Evolutionary conservation across 371 early-diverging fungal genomes (phyloP), one percentile per base, ranked within the genome.

Genomic region (Dichotomocladium elegans): DNA sequence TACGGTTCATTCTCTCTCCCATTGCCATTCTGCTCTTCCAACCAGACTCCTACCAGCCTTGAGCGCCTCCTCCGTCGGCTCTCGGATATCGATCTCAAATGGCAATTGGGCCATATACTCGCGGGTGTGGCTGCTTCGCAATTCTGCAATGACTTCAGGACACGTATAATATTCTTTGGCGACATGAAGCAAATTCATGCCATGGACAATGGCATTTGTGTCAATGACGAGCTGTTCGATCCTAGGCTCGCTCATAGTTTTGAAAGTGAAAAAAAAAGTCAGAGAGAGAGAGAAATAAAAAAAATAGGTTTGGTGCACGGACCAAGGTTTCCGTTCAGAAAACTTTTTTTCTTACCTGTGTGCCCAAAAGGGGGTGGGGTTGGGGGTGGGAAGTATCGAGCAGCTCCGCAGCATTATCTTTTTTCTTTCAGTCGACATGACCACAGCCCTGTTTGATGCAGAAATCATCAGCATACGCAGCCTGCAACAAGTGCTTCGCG

Each of bases 61-160:
- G 49, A 95, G 66, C 21, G 92, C 82, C 51, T 91, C 88, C 24
- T 88, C 89, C 19, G 83, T 79, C 10, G 96, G 96, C 19, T 70
- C 66, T 47, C 84, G 63, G 37, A 83, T 60, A 55, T 81, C 54
- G 24, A 93, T 63, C 44, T 88, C 86, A 59, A 90, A 80, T 40
- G 88, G 79, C 55, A 87, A 63, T 50, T 78, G 57, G 27, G 68
- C 73, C n/a, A 92, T 64, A 24, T 75, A 79, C 25, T 89, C 83
- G 25, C 89, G 73, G 6, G 94, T 78, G 24, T 84, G 79, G 47
- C 66, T 67, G 74, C 94, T 95, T 28, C 90, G 77, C 47, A 97
- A 75, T 77, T 98, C 98, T 31, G 64, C 67, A 24, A 95, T 45
- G 6, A 98, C 95, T 62, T 96, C 95, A 9, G 93, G 92, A 25